These are phyloP conservation scores for Barnettozyma sp. DNA, from an alignment of 805 yeast species.

Conservation along the genomic window DNA sequence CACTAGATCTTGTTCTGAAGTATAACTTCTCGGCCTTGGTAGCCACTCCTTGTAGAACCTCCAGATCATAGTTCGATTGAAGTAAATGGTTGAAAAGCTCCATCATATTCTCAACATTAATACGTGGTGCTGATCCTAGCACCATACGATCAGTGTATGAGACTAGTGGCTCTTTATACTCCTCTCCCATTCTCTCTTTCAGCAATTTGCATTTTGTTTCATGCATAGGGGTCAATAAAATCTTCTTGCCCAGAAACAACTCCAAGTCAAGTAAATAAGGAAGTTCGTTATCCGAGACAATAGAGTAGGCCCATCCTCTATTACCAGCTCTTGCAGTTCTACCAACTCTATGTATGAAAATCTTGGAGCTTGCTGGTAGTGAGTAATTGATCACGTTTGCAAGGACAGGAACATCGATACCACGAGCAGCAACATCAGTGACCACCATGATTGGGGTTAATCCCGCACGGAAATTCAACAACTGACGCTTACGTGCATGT, in stretches of 20 bases:
- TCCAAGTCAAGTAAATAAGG: conserved; percentile 90
- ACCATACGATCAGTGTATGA: conserved; percentile 72
- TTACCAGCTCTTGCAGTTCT: conserved; percentile 99
- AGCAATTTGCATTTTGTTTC: conserved; percentile 52
- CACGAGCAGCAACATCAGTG: conserved; percentile 98
- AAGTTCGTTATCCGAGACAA: conserved; percentile 76
- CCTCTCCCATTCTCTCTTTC: conserved; percentile 37
- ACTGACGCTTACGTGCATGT: conserved; percentile 84
- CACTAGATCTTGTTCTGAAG: conserved; percentile 76
- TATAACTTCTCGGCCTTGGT: conserved; percentile 83
- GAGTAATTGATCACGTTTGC: conserved; percentile 93
- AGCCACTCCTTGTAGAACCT: conserved; percentile 61
- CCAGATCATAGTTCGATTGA: conserved; percentile 59
- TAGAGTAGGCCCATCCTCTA: conserved; percentile 94
- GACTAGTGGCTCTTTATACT: conserved; percentile 47
- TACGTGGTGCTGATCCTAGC: conserved; percentile 76
- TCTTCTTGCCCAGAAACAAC: conserved; percentile 78
- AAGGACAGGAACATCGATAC: conserved; percentile 94
- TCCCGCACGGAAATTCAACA: conserved; percentile 79
- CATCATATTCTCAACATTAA: conserved; percentile 57
- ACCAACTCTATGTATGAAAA: conserved; percentile 95
- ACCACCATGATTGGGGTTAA: conserved; percentile 84
- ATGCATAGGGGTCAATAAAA: conserved; percentile 63
- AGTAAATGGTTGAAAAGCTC: conserved; percentile 65
- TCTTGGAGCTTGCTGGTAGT: conserved; percentile 86